Base-by-base conservation (phyloP, 75 land plant genomes). In the Pinus tabuliformis region DNA sequence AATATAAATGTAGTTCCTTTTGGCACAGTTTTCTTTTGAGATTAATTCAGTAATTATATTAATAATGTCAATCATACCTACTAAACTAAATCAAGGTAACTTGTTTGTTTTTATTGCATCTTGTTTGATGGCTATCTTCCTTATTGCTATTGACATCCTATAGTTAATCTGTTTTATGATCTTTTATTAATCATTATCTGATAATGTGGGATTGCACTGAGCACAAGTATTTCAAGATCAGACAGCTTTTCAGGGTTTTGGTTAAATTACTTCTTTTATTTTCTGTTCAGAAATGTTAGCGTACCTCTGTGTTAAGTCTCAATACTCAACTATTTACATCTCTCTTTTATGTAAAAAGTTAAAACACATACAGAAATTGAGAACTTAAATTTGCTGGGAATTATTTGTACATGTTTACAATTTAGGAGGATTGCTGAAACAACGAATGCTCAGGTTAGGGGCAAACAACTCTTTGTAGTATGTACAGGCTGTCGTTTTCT, bases 11-110 rank as follows among this genome's bases (percentile, higher is more conserved):
- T 56, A 1, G 30, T 22, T 54, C 8, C 14, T 52, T 26, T 54
- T 14, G 52, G 75, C 75, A 56, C 14, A 21, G 54, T 5, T 73
- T 20, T 37, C 3, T 66, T 20, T 64, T 14, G 14, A 20, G 33
- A 39, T 39, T 68, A 37, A 11, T 20, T 68, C 42, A 16, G 49
- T 68, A 37, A 4, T 3, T 68, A 7, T 68, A 18, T 22, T 20
- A 49, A 49, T 4, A 18, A 39, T 68, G 45, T 15, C 37, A 42
- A 45, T 9, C 12, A 49, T 39, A 30, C 21, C 14, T 37, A 15
- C 22, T 68, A 20, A 1, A 22, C n/a, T 68, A 45, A n/a, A 42
- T 68, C 42, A 96, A 96, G 95, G 99, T 96, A 58, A 33, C 64
- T 13, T 81, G 28, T 63, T 33, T 70, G 30, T 73, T 61, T 13